phyloP scores from a whole-genome alignment of 2,329 filamentous ascomycete species.

The Arthrobotrys megalospora region DNA sequence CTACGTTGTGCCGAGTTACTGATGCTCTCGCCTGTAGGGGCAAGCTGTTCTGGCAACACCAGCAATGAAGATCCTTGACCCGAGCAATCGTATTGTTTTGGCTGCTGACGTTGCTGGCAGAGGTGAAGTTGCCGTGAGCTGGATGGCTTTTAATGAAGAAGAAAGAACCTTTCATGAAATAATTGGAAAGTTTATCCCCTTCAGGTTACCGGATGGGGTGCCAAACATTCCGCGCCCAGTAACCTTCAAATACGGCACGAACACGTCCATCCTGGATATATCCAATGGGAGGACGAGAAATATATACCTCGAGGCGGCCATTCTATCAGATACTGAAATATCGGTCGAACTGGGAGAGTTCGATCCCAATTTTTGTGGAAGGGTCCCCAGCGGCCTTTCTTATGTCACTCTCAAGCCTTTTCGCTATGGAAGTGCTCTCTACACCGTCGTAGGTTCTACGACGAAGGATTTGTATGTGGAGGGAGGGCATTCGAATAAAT shows the following conservation, averaged over 20 bases:
- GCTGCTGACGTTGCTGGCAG: neutral
- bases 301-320: neutral
- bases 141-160: constrained; percentile 16
- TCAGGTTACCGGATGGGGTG: neutral
- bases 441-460: neutral
- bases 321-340: neutral
- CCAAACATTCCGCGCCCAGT: neutral
- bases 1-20: neutral
- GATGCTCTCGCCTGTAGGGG: neutral
- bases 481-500: neutral
- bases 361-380: neutral
- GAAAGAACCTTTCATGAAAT: constrained; percentile 2
- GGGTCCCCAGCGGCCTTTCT: no score
- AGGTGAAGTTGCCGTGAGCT: constrained; percentile 12
- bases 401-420: neutral
- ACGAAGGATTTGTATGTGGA: neutral
- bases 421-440: constrained; percentile 33
- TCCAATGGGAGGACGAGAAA: no score
- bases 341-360: neutral
- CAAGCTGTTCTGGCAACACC: neutral
- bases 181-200: neutral
- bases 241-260: neutral
- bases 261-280: neutral
- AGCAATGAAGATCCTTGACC: constrained; percentile 16
- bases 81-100: constrained; percentile 2